Evolutionary conservation across 1,139 yeast genomes (phyloP).

Genomic region (Meyerozyma carpophila): DNA sequence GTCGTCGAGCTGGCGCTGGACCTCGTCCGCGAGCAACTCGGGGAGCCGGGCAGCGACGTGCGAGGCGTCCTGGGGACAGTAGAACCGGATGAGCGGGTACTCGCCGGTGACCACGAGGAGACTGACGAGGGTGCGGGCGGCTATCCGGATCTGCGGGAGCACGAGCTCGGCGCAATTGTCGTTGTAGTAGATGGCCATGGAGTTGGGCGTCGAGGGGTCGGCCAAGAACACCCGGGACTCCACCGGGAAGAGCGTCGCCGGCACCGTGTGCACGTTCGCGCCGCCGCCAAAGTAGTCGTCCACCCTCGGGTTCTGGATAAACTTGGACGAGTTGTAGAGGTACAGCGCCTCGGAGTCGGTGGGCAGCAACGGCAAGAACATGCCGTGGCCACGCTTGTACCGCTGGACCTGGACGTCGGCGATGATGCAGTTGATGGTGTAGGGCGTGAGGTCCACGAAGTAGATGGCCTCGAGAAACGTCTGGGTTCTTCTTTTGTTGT

Average conservation of each 20-base stretch:
- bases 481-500: slow-evolving; percentile 30
- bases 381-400: slow-evolving; percentile 34
- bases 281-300: slow-evolving; percentile 28
- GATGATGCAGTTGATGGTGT: slow-evolving; percentile 36
- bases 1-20: slow-evolving; percentile 68
- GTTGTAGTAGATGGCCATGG: slow-evolving; percentile 74
- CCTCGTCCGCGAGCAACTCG: slow-evolving; percentile 64
- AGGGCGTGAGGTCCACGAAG: slow-evolving; percentile 32
- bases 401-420: slow-evolving; percentile 37
- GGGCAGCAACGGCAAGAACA: slow-evolving; percentile 29
- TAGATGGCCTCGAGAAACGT: slow-evolving; percentile 39
- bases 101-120: slow-evolving; percentile 79
- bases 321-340: slow-evolving; percentile 23
- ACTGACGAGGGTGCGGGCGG: slow-evolving; percentile 62
- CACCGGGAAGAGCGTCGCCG: slow-evolving; percentile 26
- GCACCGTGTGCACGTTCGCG: slow-evolving; percentile 20
- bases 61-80: slow-evolving; percentile 43
- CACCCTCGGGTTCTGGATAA: slow-evolving; percentile 28
- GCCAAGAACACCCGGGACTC: slow-evolving; percentile 37
- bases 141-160: slow-evolving; percentile 48
- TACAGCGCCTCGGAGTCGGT: slow-evolving; percentile 19
- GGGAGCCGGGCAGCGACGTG: slow-evolving; percentile 62
- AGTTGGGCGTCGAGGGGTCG: slow-evolving; percentile 37
- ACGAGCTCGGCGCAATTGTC: slow-evolving; percentile 59
- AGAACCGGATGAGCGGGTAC: slow-evolving; percentile 79